Evolutionary conservation across 306 rosid species (phyloP).

Genomic region (Castanospermum australe): DNA sequence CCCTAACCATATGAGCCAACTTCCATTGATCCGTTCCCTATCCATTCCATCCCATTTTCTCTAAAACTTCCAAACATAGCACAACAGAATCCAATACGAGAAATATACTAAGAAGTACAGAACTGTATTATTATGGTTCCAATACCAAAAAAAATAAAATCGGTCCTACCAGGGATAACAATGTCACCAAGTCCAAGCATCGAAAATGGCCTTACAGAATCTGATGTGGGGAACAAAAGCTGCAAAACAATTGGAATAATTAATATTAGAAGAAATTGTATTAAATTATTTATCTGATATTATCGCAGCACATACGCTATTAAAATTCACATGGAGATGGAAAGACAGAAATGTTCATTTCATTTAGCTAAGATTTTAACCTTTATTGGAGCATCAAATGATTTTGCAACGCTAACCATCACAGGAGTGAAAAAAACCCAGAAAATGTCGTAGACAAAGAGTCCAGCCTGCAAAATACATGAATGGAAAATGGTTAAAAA

Average conservation of each 20-base stretch:
- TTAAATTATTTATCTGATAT: neutral
- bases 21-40: neutral
- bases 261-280: conserved; percentile 13
- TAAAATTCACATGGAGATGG: neutral
- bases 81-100: neutral
- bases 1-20: neutral
- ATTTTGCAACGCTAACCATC: conserved; percentile 99
- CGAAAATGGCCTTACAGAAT: conserved; percentile 83
- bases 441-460: conserved; percentile 94
- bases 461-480: conserved; percentile 73
- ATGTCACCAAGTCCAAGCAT: conserved; percentile 99
- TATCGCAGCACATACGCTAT: neutral
- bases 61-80: conserved; percentile 4
- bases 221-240: conserved; percentile 96
- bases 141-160: neutral
- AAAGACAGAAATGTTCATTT: conserved; percentile 7
- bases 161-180: conserved; percentile 95
- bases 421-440: conserved; percentile 99
- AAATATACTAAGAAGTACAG: conserved; percentile 6
- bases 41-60: neutral
- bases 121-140: neutral
- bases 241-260: conserved; percentile 37
- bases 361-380: conserved; percentile 43
- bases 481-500: conserved; percentile 17
- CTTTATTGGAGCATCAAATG: conserved; percentile 99